phyloP scores from a whole-genome alignment of 805 yeast species.

The Saccharomyces jurei region DNA sequence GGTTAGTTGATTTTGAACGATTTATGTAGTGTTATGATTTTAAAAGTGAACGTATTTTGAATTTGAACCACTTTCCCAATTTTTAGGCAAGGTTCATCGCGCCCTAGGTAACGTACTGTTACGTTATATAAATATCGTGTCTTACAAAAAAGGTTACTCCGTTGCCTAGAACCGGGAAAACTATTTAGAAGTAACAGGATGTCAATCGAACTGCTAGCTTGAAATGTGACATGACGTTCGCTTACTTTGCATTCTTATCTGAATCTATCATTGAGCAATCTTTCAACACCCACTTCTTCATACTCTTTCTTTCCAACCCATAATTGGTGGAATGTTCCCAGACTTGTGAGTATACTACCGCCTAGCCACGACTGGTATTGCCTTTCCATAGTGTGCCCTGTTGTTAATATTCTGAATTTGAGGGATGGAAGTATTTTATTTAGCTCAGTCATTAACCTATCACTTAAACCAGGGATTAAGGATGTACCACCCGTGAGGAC shows the following conservation, averaged over 20 bases:
- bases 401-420: slow-evolving; percentile 74
- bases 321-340: slow-evolving; percentile 90
- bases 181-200: background rate
- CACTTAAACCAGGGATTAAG: slow-evolving; percentile 72
- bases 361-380: slow-evolving; percentile 85
- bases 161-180: background rate
- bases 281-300: slow-evolving; percentile 80
- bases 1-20: background rate
- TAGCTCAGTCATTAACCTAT: slow-evolving; percentile 65
- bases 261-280: slow-evolving; percentile 72
- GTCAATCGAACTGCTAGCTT: background rate
- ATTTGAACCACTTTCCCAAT: background rate
- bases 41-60: background rate
- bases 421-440: slow-evolving; percentile 69
- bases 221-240: background rate
- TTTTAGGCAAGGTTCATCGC: background rate
- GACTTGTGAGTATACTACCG: slow-evolving; percentile 76
- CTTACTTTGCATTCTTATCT: slow-evolving; percentile 38
- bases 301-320: slow-evolving; percentile 88
- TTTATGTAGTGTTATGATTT: background rate
- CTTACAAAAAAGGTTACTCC: background rate
- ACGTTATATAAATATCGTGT: background rate
- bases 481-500: slow-evolving; percentile 82
- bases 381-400: slow-evolving; percentile 72
- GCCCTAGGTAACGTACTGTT: background rate